Evolutionary conservation across 805 yeast species (phyloP), one percentile per base, ranked within the genome.

Genomic region (Cyberlindnera mycetangii): DNA sequence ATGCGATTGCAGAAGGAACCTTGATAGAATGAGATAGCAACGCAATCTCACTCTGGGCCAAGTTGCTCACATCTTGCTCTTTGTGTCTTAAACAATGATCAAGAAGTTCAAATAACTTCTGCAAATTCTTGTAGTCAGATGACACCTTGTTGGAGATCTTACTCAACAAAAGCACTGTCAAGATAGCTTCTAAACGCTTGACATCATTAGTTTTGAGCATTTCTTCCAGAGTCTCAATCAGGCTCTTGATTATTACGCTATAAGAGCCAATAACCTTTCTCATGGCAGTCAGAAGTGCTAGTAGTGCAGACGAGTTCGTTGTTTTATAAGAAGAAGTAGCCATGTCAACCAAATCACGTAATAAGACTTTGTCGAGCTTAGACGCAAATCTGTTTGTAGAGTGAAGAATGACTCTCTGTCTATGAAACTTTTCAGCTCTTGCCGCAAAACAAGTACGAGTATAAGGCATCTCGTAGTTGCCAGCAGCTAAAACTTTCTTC

Each of bases 381-480:
- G 88, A 76, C 55, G 87, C 86, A 7, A 81, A 68, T 49, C 96
- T 72, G 4, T 85, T 80, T 0, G 92, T 84, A 0, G 89, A 76
- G 54, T 83, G 87, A 30, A 86, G 71, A 1, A 79, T 69, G 20
- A 84, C 77, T 53, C 98, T 76, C 52, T 85, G 81, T 60, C 79
- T 78, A 52, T 90, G 97, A 50, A 80, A 85, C 14, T 81, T 68
- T 43, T 81, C 85, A 12, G 89, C 70, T 43, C 95, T 74, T 0
- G 86, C 78, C 3, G 86, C 95, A n/a, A 89, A 60, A 2, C 85
- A 75, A 1, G 87, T 74, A 58, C 97, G 79, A 0, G 98, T 89
- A 51, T 72, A 83, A 2, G 89, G 87, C 47, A 83, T 81, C 6
- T 79, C 67, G 17, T 79, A 62, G 35, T 85, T 80, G 5, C 83